Conservation (phyloP, 2,329 filamentous ascomycete species). For the Xylariaceae sp. region DNA sequence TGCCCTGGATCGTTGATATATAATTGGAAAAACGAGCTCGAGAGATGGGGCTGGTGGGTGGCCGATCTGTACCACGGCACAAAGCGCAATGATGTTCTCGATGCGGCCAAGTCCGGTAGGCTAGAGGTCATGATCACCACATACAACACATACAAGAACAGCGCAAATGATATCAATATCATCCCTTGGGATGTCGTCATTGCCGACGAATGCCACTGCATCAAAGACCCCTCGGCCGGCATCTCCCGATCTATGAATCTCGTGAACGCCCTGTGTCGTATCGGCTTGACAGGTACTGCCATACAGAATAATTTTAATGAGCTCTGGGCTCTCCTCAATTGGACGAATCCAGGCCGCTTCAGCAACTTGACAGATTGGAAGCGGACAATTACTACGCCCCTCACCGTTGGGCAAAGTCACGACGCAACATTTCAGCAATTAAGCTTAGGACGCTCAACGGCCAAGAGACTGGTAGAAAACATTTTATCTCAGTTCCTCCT, state of each 20-base stretch:
- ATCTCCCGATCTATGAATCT: slow-evolving; percentile 84
- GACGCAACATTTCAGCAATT: slow-evolving; percentile 83
- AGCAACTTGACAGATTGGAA: slow-evolving; percentile 70
- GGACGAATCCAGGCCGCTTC: slow-evolving; percentile 81
- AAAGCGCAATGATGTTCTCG: slow-evolving; percentile 64
- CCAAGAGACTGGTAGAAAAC: slow-evolving; percentile 79
- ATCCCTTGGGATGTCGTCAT: slow-evolving; percentile 91
- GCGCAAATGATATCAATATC: slow-evolving; percentile 69
- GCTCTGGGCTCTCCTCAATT: slow-evolving; percentile 92
- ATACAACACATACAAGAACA: slow-evolving; percentile 83
- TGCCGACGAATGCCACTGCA: slow-evolving; percentile 86
- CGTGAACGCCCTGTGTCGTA: slow-evolving; percentile 85
- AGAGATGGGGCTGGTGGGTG: slow-evolving; percentile 95
- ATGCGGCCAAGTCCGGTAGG: slow-evolving; percentile 69
- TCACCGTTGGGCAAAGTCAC: slow-evolving; percentile 87
- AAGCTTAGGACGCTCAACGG: slow-evolving; percentile 74
- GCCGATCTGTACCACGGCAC: slow-evolving; percentile 75
- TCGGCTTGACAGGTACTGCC: slow-evolving; percentile 90
- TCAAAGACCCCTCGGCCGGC: slow-evolving; percentile 76
- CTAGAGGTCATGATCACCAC: slow-evolving; percentile 93
- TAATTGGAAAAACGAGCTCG: slow-evolving; percentile 86
- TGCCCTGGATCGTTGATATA: slow-evolving; percentile 84
- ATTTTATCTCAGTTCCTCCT: slow-evolving; percentile 87
- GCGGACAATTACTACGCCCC: slow-evolving; percentile 68
- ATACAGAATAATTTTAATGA: slow-evolving; percentile 99